Evolutionary conservation across 306 rosid genomes (phyloP), one percentile per base, ranked within the genome.

Genomic region (Casuarina glauca): DNA sequence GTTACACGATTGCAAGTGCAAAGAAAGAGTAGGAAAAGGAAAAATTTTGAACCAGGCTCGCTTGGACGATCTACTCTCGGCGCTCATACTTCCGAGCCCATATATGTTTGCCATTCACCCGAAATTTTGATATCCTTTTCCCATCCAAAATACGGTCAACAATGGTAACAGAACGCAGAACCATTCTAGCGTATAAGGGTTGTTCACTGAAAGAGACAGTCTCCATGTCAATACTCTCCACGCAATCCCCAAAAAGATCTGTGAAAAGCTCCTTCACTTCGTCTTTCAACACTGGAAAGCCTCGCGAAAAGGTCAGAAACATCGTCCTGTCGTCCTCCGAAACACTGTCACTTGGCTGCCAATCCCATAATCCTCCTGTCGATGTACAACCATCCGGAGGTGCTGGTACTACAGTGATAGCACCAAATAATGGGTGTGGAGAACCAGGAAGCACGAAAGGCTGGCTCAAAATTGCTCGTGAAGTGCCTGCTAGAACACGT

Each of bases 61-160:
- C 32, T 26, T 1, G 32, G 44, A 20, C 50, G 32, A 74, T 50
- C 79, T 74, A 86, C 0, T 88, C 90, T 26, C 93, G 78, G 0
- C 87, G 86, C 13, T 85, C 89, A 50, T 86, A 86, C 73, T 87
- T 89, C 7, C 94, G 87, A 73, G 94, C 90, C 94, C 94, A 89
- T 0, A 91, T 86, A 66, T 88, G 91, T 42, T 85, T 91, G 0
- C 94, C 88, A n/a, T 83, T 83, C n/a, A 86, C 50, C 32, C 73
- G 76, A 53, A 85, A 79, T 74, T 89, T 89, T 0, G 92, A 73
- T 11, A 86, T 79, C 2, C 41, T 61, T 3, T 51, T 76, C 9
- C 97, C 91, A 1, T 67, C 49, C 54, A 89, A 71, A 74, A 89
- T 87, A 6, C 2, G 63, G 72, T 91, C 92, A 36, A 88, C 73